phyloP scores from a whole-genome alignment of 352 stramenopile genomes.

The Thalassiosira livingstoniorum region DNA sequence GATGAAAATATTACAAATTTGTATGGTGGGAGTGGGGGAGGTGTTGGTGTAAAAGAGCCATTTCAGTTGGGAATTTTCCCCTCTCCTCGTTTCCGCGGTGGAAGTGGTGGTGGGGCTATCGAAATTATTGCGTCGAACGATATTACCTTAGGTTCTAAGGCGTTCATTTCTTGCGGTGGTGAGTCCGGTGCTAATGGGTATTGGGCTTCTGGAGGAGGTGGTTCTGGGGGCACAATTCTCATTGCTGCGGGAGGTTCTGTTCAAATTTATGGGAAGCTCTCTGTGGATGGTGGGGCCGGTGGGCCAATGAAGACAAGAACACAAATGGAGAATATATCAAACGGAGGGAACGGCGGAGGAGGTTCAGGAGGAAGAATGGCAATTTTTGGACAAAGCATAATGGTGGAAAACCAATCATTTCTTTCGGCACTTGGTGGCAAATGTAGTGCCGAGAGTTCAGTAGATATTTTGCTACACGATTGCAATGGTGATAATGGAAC shows the following conservation, averaged over 20 bases:
- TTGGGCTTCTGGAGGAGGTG: conserved; percentile 81
- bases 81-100: conserved; percentile 85
- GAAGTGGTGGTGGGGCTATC: conserved; percentile 90
- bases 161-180: conserved; percentile 87
- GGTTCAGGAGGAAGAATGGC: conserved; percentile 84
- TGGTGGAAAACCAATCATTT: conserved; percentile 25
- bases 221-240: conserved; percentile 83
- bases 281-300: conserved; percentile 88
- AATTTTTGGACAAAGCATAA: conserved; percentile 73
- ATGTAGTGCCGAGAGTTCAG: conserved; percentile 21
- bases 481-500: conserved; percentile 53
- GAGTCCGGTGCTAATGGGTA: conserved; percentile 70
- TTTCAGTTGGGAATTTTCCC: conserved; percentile 78
- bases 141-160: conserved; percentile 89
- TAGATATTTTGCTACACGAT: neutral
- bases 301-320: conserved; percentile 64
- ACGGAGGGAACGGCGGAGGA: conserved; percentile 73
- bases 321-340: conserved; percentile 29
- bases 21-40: conserved; percentile 91
- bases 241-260: conserved; percentile 79
- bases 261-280: conserved; percentile 83
- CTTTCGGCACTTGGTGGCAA: conserved; percentile 44
- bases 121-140: conserved; percentile 93
- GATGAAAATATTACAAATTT: conserved; percentile 86
- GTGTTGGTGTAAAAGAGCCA: conserved; percentile 87